A percentile compares a stretch with the other conserved stretches of the same genome.
Evolutionary conservation across 331 rosid genomes (phyloP).

Genomic region (Prunus yedoensis): DNA sequence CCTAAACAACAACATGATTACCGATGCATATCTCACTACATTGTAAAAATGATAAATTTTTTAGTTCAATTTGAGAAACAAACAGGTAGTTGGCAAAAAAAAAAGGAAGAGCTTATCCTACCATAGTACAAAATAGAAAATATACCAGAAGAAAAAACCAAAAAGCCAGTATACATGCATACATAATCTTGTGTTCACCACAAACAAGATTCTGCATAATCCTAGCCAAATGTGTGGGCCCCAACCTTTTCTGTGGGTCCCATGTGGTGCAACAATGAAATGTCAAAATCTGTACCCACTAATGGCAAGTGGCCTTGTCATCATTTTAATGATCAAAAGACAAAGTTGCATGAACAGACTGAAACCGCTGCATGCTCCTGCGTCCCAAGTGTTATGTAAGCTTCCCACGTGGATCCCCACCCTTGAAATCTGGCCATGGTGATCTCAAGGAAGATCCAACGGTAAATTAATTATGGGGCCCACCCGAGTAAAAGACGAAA

Average conservation of each 20-base stretch:
- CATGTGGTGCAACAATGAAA: constrained; percentile 10
- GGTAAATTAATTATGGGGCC: constrained; percentile 19
- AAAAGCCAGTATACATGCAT: too few relatives aligned
- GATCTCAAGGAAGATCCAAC: constrained; percentile 36
- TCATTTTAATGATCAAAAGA: constrained; percentile 3
- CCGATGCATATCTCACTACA: too few relatives aligned
- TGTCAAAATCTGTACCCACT: background rate
- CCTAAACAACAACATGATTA: too few relatives aligned
- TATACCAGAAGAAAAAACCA: too few relatives aligned
- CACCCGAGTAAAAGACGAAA: constrained; percentile 27
- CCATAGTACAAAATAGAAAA: too few relatives aligned
- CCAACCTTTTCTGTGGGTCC: constrained; percentile 1
- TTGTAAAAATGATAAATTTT: too few relatives aligned
- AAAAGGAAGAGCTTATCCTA: too few relatives aligned
- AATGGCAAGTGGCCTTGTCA: constrained; percentile 22
- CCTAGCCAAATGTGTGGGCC: background rate
- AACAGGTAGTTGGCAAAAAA: too few relatives aligned
- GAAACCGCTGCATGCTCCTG: constrained; percentile 14
- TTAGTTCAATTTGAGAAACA: too few relatives aligned
- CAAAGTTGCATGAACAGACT: constrained; percentile 21
- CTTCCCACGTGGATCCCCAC: constrained; percentile 27
- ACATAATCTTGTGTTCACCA: too few relatives aligned
- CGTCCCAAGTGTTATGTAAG: constrained; percentile 5
- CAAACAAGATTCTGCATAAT: too few relatives aligned
- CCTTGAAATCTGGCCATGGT: constrained; percentile 23